These are phyloP conservation scores for Suhomyces kilbournensis DNA, from an alignment of 805 yeast genomes.

Conservation along the genomic window DNA sequence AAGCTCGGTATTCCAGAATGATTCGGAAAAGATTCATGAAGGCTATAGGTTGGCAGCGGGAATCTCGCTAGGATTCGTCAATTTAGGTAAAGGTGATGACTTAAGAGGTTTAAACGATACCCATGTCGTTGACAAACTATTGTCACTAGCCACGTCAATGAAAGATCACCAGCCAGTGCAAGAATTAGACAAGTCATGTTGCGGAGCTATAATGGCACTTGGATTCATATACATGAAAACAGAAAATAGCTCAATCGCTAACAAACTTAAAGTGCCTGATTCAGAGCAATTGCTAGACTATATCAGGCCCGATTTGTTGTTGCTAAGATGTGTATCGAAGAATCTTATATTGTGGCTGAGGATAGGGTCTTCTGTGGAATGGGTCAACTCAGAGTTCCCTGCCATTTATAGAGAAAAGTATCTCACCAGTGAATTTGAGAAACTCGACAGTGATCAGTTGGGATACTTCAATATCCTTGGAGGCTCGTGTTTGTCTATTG, in stretches of 20 bases:
- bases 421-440: constrained; percentile 19
- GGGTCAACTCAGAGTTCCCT: constrained; percentile 64
- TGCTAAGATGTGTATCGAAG: constrained; percentile 61
- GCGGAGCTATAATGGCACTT: constrained; percentile 77
- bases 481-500: constrained; percentile 74
- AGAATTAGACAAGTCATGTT: constrained; percentile 58
- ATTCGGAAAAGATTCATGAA: constrained; percentile 60
- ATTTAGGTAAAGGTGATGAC: constrained; percentile 71
- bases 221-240: constrained; percentile 72
- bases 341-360: constrained; percentile 71
- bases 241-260: constrained; percentile 56
- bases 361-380: constrained; percentile 46
- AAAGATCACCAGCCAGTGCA: constrained; percentile 61
- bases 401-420: constrained; percentile 31
- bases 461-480: constrained; percentile 63
- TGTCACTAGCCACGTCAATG: constrained; percentile 55
- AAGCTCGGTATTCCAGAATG: constrained; percentile 52
- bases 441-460: constrained; percentile 58
- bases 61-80: constrained; percentile 78
- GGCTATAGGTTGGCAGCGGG: constrained; percentile 88
- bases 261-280: constrained; percentile 58
- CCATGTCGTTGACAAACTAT: constrained; percentile 57
- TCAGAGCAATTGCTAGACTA: constrained; percentile 61
- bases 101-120: constrained; percentile 59
- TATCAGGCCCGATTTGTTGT: constrained; percentile 72